A percentile compares a stretch with the other conserved stretches of the same genome.
These are phyloP conservation scores for Chrysopogon serrulatus DNA, from an alignment of 176 grass and related monocot species.

Conservation along the genomic window DNA sequence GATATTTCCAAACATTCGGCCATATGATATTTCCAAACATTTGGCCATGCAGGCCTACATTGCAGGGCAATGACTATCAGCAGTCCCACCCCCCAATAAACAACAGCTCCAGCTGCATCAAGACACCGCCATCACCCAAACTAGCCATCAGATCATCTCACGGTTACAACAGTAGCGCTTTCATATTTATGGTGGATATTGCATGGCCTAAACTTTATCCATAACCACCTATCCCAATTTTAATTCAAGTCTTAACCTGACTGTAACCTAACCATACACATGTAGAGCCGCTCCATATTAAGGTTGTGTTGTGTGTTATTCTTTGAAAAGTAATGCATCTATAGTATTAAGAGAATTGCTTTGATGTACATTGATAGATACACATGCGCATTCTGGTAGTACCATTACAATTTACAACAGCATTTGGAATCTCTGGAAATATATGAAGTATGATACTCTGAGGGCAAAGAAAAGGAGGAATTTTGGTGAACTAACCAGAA, in stretches of 20 bases:
- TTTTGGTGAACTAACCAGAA: slow-evolving; percentile 9
- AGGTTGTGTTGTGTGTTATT: not conserved
- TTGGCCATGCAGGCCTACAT: not conserved
- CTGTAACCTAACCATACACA: not conserved
- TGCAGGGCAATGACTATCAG: not conserved
- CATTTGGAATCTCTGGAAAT: not conserved
- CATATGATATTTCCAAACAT: not conserved
- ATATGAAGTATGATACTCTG: not conserved
- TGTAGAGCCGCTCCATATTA: not conserved
- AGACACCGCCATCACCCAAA: not conserved
- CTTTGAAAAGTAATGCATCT: not conserved
- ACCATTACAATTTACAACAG: not conserved
- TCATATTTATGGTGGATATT: not conserved
- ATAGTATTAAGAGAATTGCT: not conserved
- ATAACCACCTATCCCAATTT: not conserved
- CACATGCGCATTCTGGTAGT: not conserved
- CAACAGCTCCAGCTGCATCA: not conserved
- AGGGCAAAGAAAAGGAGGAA: not conserved
- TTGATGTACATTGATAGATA: not conserved
- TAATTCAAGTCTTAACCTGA: not conserved
- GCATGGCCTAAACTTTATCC: not conserved
- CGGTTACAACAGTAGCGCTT: not conserved
- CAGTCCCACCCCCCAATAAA: not conserved
- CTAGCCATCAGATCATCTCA: not conserved
- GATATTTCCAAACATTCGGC: not conserved